Evolutionary conservation across 129 eudicot genomes (phyloP).

Genomic region (Erigeron canadensis): DNA sequence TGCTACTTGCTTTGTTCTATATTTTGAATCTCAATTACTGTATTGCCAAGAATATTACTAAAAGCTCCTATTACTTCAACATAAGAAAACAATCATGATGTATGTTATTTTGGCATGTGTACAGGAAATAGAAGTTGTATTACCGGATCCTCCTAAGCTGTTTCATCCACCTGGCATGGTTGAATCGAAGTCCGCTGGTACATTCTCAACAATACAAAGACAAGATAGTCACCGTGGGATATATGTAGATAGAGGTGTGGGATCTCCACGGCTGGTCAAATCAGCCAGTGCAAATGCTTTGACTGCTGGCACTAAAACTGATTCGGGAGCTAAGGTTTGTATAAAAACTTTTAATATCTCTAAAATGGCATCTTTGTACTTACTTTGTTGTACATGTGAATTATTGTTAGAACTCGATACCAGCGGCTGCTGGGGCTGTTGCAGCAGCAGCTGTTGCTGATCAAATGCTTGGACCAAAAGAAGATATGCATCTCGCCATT

Average conservation of each 20-base stretch:
- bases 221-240: constrained; percentile 83
- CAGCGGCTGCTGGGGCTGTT: constrained; percentile 99
- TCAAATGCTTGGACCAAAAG: constrained; percentile 99
- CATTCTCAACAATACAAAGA: constrained; percentile 50
- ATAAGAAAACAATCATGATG: not conserved
- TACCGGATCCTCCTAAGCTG: constrained; percentile 61
- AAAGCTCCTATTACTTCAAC: not conserved
- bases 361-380: not conserved
- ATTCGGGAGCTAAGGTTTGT: constrained; percentile 75
- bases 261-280: constrained; percentile 85
- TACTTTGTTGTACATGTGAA: constrained; percentile 12
- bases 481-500: constrained; percentile 94
- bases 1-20: constrained; percentile 17
- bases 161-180: constrained; percentile 57
- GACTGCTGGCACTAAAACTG: constrained; percentile 28
- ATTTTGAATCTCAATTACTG: not conserved
- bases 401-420: constrained; percentile 63
- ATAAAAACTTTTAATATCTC: constrained; percentile 3
- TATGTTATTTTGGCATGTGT: constrained; percentile 16
- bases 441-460: constrained; percentile 99
- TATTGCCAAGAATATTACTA: not conserved
- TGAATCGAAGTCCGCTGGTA: constrained; percentile 71
- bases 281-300: constrained; percentile 62
- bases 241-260: constrained; percentile 95
- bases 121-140: constrained; percentile 65